phyloP scores from a whole-genome alignment of 164 flowering plant species.

The Liquidambar formosana region DNA sequence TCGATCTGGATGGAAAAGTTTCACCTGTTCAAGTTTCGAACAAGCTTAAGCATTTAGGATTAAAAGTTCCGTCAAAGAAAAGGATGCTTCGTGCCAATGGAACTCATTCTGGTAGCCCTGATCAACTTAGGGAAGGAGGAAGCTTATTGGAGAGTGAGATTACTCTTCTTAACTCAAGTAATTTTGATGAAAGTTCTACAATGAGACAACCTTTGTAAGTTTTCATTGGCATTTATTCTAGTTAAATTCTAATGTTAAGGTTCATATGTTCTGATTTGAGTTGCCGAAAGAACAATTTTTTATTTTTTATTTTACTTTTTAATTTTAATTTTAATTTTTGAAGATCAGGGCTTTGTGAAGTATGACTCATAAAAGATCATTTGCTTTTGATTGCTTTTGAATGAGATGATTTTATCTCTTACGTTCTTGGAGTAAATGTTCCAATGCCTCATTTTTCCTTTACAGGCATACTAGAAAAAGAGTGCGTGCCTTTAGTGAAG shows the following conservation, averaged over 20 bases:
- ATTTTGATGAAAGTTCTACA: conserved; percentile 24
- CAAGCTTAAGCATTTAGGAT: conserved; percentile 66
- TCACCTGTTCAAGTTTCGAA: conserved; percentile 62
- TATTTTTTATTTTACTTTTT: no score
- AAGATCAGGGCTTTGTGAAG: conserved; percentile 1
- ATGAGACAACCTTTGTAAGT: conserved; percentile 43
- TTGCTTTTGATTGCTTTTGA: conserved; percentile 3
- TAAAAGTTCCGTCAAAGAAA: conserved; percentile 38
- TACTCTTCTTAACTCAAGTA: conserved; percentile 14
- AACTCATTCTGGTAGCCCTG: conserved; percentile 13
- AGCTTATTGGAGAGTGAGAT: conserved; percentile 15
- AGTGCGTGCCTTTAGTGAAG: conserved; percentile 61
- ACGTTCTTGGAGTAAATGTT: neutral
- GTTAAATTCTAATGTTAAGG: neutral
- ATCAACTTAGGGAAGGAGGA: conserved; percentile 23
- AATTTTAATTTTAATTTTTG: no score
- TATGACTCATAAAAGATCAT: neutral
- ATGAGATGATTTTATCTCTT: neutral
- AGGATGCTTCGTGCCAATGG: conserved; percentile 22
- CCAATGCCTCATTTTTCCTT: conserved; percentile 5
- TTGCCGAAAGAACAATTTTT: neutral
- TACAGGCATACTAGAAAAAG: conserved; percentile 62
- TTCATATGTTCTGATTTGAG: neutral
- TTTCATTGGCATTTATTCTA: neutral
- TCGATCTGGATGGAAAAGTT: conserved; percentile 58